These are phyloP conservation scores for Wickerhamomyces sp. DNA, from an alignment of 1,139 yeast species.

Conservation along the genomic window DNA sequence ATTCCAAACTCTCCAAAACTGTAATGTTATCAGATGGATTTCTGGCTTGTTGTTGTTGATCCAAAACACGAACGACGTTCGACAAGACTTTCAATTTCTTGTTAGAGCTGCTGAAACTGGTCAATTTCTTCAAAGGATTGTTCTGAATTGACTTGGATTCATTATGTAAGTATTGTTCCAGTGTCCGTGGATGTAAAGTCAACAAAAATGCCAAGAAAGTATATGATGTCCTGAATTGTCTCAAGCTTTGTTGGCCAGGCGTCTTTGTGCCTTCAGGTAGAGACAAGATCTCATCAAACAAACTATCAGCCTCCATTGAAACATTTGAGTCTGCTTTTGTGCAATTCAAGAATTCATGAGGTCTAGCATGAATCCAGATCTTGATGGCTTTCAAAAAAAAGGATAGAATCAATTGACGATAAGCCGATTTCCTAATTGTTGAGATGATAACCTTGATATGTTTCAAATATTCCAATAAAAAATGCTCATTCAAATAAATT, in stretches of 20 bases:
- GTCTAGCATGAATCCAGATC: slow-evolving; percentile 55
- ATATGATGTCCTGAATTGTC: slow-evolving; percentile 21
- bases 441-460: slow-evolving; percentile 38
- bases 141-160: slow-evolving; percentile 6
- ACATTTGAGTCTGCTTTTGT: slow-evolving; percentile 28
- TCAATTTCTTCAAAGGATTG: slow-evolving; percentile 16
- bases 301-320: slow-evolving; percentile 21
- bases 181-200: slow-evolving; percentile 25
- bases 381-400: slow-evolving; percentile 46
- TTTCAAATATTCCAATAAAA: slow-evolving; percentile 34
- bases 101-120: slow-evolving; percentile 15
- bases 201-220: slow-evolving; percentile 29
- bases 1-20: slow-evolving; percentile 36
- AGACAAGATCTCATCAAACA: slow-evolving; percentile 23
- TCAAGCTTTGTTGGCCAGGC: slow-evolving; percentile 6
- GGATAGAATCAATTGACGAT: slow-evolving; percentile 48
- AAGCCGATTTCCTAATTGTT: slow-evolving; percentile 43
- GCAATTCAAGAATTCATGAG: slow-evolving; percentile 40
- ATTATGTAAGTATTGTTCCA: slow-evolving; percentile 11
- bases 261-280: slow-evolving; percentile 15
- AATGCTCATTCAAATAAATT: slow-evolving; percentile 40
- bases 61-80: slow-evolving; percentile 32
- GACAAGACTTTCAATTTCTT: slow-evolving; percentile 30
- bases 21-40: slow-evolving; percentile 25
- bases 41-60: slow-evolving; percentile 10